Evolutionary conservation across 768 basidiomycete species (phyloP).

Genomic region (Scleroderma citrinum): DNA sequence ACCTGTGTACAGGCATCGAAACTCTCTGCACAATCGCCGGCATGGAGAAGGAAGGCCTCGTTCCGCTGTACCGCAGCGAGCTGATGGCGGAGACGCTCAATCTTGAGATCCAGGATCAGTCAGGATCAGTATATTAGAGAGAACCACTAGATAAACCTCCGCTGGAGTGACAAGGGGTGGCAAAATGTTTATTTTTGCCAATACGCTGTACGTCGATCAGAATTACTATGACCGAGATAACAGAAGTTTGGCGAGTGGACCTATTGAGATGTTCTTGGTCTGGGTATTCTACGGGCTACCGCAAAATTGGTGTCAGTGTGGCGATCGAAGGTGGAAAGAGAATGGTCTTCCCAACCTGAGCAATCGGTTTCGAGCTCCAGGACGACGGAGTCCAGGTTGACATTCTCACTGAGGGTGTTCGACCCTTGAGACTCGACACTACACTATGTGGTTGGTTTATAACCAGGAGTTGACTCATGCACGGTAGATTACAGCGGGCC

Average conservation of each 20-base stretch:
- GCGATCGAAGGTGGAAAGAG: background rate
- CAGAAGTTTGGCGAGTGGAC: constrained; percentile 31
- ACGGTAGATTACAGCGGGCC: too few relatives aligned
- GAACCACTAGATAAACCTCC: constrained; percentile 58
- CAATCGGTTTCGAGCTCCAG: constrained; percentile 72
- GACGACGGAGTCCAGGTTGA: constrained; percentile 68
- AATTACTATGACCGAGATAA: background rate
- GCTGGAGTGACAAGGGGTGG: constrained; percentile 91
- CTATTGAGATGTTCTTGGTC: constrained; percentile 54
- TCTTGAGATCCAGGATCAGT: constrained; percentile 36
- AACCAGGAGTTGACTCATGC: too few relatives aligned
- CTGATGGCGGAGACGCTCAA: constrained; percentile 79
- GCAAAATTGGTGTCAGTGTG: constrained; percentile 1
- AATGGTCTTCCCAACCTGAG: constrained; percentile 49
- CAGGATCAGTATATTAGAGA: constrained; percentile 21
- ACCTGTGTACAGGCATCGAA: constrained; percentile 89
- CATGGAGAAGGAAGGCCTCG: constrained; percentile 91
- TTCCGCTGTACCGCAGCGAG: constrained; percentile 75
- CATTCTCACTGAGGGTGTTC: too few relatives aligned
- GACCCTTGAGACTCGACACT: too few relatives aligned
- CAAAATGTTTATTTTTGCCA: constrained; percentile 68
- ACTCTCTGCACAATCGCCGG: constrained; percentile 96
- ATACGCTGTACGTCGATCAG: constrained; percentile 44
- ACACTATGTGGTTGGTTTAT: too few relatives aligned
- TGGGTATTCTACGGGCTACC: constrained; percentile 68